Evolutionary conservation across 2,329 filamentous ascomycete genomes (phyloP).

Genomic region (Arachnopeziza araneosa): DNA sequence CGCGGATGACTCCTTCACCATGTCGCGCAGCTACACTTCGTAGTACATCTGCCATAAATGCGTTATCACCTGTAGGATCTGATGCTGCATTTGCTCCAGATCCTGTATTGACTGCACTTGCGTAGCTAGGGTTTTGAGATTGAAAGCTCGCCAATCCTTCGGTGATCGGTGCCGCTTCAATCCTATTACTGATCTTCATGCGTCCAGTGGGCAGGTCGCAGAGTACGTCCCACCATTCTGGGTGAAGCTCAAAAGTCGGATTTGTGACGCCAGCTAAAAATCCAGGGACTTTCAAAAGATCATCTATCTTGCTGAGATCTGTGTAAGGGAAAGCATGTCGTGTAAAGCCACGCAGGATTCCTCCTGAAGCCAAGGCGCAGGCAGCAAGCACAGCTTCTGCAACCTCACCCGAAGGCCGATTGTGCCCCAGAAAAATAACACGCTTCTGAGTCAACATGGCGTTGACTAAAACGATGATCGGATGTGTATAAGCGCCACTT

Average conservation of each 20-base stretch:
- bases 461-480: slow-evolving; percentile 90
- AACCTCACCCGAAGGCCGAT: slow-evolving; percentile 90
- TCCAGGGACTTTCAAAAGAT: slow-evolving; percentile 88
- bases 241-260: slow-evolving; percentile 88
- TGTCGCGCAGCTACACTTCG: slow-evolving; percentile 79
- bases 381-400: slow-evolving; percentile 98
- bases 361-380: slow-evolving; percentile 87
- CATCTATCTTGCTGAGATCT: slow-evolving; percentile 95
- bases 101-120: slow-evolving; percentile 41
- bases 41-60: slow-evolving; percentile 83
- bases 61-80: slow-evolving; percentile 70
- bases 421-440: slow-evolving; percentile 92
- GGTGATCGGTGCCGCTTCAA: slow-evolving; percentile 73
- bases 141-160: slow-evolving; percentile 87
- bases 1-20: slow-evolving; percentile 82
- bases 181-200: slow-evolving; percentile 88
- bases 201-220: slow-evolving; percentile 89
- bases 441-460: slow-evolving; percentile 94
- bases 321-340: slow-evolving; percentile 97
- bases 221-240: slow-evolving; percentile 96
- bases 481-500: slow-evolving; percentile 82
- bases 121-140: slow-evolving; percentile 61
- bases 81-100: slow-evolving; percentile 26
- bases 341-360: slow-evolving; percentile 88
- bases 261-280: slow-evolving; percentile 99